phyloP scores from a whole-genome alignment of 768 basidiomycete genomes.

The Kockovaella imperatae region DNA sequence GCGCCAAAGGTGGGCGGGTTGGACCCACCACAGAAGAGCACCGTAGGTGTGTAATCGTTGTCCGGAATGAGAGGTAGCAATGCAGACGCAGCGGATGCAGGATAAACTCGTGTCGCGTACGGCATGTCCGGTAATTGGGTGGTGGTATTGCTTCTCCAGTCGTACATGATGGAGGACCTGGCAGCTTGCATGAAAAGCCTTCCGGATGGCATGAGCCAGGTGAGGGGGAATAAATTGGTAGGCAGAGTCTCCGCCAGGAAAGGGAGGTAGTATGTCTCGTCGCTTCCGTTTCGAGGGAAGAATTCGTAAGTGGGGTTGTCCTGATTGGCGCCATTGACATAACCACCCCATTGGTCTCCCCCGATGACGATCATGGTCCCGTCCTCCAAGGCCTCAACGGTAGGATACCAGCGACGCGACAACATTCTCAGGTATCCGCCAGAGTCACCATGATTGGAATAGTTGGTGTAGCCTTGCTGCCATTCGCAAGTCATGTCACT shows the following conservation, averaged over 20 bases:
- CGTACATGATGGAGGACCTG: constrained; percentile 51
- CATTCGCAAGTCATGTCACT: constrained; percentile 45
- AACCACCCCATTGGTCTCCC: constrained; percentile 55
- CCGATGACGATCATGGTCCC: constrained; percentile 67
- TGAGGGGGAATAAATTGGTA: constrained; percentile 63
- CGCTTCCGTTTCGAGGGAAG: constrained; percentile 67
- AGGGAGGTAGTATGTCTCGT: constrained; percentile 56
- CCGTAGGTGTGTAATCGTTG: constrained; percentile 75
- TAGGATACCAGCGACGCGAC: constrained; percentile 68
- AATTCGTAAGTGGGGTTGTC: constrained; percentile 61
- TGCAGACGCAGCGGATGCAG: constrained; percentile 71
- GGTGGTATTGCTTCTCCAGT: constrained; percentile 57
- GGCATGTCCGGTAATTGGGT: constrained; percentile 55
- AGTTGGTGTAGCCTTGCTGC: constrained; percentile 32
- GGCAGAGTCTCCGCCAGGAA: constrained; percentile 64
- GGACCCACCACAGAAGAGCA: constrained; percentile 86
- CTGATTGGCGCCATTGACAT: constrained; percentile 61
- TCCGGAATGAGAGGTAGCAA: constrained; percentile 89
- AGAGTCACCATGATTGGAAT: constrained; percentile 16
- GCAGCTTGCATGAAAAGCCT: constrained; percentile 47
- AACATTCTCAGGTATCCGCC: constrained; percentile 41
- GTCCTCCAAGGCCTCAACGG: constrained; percentile 58
- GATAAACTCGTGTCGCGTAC: constrained; percentile 45
- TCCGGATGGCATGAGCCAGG: constrained; percentile 56
- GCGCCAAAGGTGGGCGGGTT: constrained; percentile 61